Conservation (phyloP, 2,329 filamentous ascomycete genomes). For the Penicillium sp. region DNA sequence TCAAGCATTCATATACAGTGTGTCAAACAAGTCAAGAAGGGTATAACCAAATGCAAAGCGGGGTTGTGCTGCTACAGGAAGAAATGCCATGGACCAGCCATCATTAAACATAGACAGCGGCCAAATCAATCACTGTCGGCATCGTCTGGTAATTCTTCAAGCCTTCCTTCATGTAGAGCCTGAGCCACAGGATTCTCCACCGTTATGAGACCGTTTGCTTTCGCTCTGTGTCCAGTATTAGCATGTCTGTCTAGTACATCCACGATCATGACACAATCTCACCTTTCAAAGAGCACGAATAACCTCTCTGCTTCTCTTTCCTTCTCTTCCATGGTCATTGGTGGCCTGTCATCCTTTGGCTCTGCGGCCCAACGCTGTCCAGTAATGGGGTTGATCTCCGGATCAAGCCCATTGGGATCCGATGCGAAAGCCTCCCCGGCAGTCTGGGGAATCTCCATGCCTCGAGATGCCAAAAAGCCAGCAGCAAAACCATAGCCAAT, state of each 20-base stretch:
- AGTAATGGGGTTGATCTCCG: slow-evolving; percentile 70
- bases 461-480: slow-evolving; percentile 79
- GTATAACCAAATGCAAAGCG: slow-evolving; percentile 1
- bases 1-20: too few species aligned
- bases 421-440: slow-evolving; percentile 52
- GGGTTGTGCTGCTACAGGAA: too few species aligned
- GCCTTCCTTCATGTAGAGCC: slow-evolving; percentile 62
- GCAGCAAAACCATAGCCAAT: slow-evolving; percentile 93
- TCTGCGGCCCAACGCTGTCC: slow-evolving; percentile 73
- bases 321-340: slow-evolving; percentile 89
- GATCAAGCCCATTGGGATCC: slow-evolving; percentile 19
- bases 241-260: neutral
- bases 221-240: slow-evolving; percentile 48
- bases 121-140: slow-evolving; percentile 30
- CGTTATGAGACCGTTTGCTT: slow-evolving; percentile 67
- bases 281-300: slow-evolving; percentile 87
- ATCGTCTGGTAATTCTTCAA: slow-evolving; percentile 62
- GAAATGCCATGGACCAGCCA: neutral
- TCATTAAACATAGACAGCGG: neutral
- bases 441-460: slow-evolving; percentile 67
- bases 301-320: slow-evolving; percentile 83
- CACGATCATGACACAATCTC: too few species aligned
- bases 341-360: slow-evolving; percentile 52
- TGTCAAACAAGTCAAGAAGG: too few species aligned
- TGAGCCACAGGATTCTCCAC: slow-evolving; percentile 72